phyloP scores from a whole-genome alignment of 495 filamentous ascomycete genomes.

The Pseudevernia furfuracea region DNA sequence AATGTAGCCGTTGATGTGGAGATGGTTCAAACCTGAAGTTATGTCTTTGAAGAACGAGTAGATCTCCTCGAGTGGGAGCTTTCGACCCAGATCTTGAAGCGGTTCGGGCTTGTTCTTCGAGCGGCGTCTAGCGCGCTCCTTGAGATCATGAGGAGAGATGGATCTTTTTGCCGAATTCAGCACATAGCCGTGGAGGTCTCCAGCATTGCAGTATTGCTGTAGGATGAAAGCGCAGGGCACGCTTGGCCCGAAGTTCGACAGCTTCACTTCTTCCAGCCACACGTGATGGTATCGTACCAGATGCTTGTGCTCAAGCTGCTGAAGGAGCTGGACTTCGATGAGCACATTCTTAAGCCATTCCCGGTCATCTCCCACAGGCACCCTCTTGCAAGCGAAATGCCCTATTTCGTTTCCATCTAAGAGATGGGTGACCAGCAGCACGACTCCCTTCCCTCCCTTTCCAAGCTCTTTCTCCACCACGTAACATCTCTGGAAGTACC shows the following conservation, averaged over 20 bases:
- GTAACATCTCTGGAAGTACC: constrained; percentile 90
- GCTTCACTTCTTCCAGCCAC: constrained; percentile 85
- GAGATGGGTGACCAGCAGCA: constrained; percentile 81
- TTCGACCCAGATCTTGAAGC: constrained; percentile 47
- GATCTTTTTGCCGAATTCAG: constrained; percentile 51
- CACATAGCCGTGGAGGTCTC: constrained; percentile 84
- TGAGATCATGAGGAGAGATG: constrained; percentile 70
- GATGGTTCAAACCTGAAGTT: constrained; percentile 79
- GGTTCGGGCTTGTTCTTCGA: constrained; percentile 56
- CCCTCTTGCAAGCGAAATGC: constrained; percentile 92
- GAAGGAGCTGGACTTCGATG: constrained; percentile 84
- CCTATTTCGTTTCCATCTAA: constrained; percentile 81
- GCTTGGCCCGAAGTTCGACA: constrained; percentile 78
- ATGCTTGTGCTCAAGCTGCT: constrained; percentile 86
- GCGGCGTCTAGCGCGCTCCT: constrained; percentile 72
- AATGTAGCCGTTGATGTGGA: constrained; percentile 91
- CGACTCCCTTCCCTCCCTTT: constrained; percentile 87
- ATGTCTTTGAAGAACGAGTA: constrained; percentile 96
- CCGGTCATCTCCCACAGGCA: constrained; percentile 92
- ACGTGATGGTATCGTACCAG: constrained; percentile 96
- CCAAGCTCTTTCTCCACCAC: constrained; percentile 79
- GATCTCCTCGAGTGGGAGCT: constrained; percentile 79
- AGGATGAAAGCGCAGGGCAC: constrained; percentile 95
- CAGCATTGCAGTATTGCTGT: constrained; percentile 92
- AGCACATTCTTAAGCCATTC: constrained; percentile 93